Evolutionary conservation across 2,329 filamentous ascomycete genomes (phyloP), one percentile per base, ranked within the genome.

Genomic region (Aspergillus thermomutatus): DNA sequence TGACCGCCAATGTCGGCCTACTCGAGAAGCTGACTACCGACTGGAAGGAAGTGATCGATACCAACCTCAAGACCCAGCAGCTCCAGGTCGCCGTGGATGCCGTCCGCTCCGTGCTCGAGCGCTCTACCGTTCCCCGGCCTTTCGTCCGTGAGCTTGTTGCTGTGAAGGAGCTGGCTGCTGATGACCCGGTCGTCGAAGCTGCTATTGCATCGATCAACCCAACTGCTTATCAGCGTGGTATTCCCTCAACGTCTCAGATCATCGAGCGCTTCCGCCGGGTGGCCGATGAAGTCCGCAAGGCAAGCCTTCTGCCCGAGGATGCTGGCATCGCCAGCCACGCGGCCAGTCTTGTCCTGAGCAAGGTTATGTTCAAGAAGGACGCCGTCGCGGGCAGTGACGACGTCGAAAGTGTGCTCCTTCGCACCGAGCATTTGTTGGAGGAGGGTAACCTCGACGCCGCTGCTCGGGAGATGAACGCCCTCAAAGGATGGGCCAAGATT

Each of bases 171-270:
- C 90, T 96, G 64, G 91, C 91, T 3, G 83, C 84, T 28, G 89
- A 91, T 52, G 90, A 96, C 72, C 80, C 90, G 1, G 89, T 97
- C 5, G 91, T 99, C 58, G 88, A 91, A 66, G 93, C 93, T 3
- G 94, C 94, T 58, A 96, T 99, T 67, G 89, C 90, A n/a, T 96
- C 92, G 28, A 96, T 99, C 76, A 95, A 95, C 80, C 94, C 94
- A 3, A 80, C 84, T 10, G 91, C 94, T 21, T 99, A 99, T 80
- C 94, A 97, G 78, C 88, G 88, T 55, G 94, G 94, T 57, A 87
- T 99, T 56, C 87, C 92, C 25, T 91, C 89, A 14, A 81, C 90
- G 0, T 83, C 92, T 23, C 90, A 95, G 74, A 85, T 99, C 34
- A 90, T 97, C 64, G 94, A 99, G 77, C 88, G 94, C 61, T 99